Evolutionary conservation across 2,329 filamentous ascomycete genomes (phyloP).

Genomic region (Daldinia sp.): DNA sequence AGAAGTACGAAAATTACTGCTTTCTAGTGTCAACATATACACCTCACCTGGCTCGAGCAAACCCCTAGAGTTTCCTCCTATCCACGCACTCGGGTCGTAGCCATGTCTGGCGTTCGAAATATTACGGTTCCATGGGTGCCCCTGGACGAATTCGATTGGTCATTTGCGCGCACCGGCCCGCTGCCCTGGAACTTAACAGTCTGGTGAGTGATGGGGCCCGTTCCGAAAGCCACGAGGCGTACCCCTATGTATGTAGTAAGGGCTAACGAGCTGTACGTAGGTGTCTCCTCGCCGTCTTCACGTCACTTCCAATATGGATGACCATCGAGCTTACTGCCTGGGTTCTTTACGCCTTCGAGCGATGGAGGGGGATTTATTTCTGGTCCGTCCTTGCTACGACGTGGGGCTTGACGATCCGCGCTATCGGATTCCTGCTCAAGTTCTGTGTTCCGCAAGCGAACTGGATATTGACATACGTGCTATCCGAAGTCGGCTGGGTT

Average conservation of each 20-base stretch:
- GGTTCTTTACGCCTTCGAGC: slow-evolving; percentile 27
- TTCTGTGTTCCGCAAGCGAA: slow-evolving; percentile 26
- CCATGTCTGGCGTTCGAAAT: slow-evolving; percentile 28
- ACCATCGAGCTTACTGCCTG: slow-evolving; percentile 27
- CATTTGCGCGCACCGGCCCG: slow-evolving; percentile 24
- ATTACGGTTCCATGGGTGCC: slow-evolving; percentile 32
- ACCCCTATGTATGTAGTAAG: not conserved
- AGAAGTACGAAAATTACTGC: not conserved
- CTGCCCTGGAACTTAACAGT: slow-evolving; percentile 30
- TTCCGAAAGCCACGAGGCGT: not conserved
- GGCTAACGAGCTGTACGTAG: slow-evolving; percentile 3
- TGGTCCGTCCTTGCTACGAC: slow-evolving; percentile 25
- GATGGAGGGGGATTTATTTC: slow-evolving; percentile 26
- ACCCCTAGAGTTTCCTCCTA: not conserved
- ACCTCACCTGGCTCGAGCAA: not conserved
- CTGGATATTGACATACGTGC: slow-evolving; percentile 23
- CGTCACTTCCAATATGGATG: slow-evolving; percentile 28
- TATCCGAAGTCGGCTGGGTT: slow-evolving; percentile 25
- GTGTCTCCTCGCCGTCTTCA: slow-evolving; percentile 29
- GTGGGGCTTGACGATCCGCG: slow-evolving; percentile 26
- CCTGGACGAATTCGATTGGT: slow-evolving; percentile 31
- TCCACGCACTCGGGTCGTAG: not conserved
- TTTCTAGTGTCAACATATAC: not conserved
- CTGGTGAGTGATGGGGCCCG: slow-evolving; percentile 7
- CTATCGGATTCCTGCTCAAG: slow-evolving; percentile 25